phyloP scores from a whole-genome alignment of 148 eudicot genomes.

The Vaccinium corymbosum region DNA sequence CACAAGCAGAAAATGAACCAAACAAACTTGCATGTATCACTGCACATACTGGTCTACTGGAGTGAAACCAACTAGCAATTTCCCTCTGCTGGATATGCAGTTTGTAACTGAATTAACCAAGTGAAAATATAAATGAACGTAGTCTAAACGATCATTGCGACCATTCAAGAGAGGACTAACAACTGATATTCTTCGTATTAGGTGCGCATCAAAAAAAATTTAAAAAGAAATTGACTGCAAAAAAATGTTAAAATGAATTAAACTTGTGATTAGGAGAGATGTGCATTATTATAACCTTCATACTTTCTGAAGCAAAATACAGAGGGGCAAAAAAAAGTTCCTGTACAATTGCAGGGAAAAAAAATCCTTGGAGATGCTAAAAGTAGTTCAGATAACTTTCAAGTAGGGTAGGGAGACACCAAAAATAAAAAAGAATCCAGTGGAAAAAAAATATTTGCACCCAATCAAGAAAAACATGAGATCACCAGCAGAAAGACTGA shows the following conservation, averaged over 20 bases:
- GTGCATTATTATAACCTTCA: neutral
- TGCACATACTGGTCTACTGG: neutral
- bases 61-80: neutral
- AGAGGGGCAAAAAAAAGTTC: neutral
- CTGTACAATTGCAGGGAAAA: neutral
- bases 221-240: neutral
- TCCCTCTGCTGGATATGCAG: neutral
- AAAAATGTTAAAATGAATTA: neutral
- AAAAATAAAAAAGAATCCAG: neutral
- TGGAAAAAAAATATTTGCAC: neutral
- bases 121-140: neutral
- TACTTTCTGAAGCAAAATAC: neutral
- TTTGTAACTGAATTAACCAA: neutral
- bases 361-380: neutral
- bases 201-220: neutral
- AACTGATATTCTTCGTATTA: neutral
- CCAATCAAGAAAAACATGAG: neutral
- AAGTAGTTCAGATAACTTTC: neutral
- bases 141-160: neutral
- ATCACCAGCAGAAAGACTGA: slow-evolving; percentile 1
- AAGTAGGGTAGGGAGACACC: neutral
- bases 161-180: neutral
- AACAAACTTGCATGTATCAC: slow-evolving; percentile 5
- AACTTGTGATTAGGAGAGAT: neutral
- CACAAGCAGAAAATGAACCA: neutral